phyloP scores from a whole-genome alignment of 73 alveolate species.

The Paramecium sonneborni region DNA sequence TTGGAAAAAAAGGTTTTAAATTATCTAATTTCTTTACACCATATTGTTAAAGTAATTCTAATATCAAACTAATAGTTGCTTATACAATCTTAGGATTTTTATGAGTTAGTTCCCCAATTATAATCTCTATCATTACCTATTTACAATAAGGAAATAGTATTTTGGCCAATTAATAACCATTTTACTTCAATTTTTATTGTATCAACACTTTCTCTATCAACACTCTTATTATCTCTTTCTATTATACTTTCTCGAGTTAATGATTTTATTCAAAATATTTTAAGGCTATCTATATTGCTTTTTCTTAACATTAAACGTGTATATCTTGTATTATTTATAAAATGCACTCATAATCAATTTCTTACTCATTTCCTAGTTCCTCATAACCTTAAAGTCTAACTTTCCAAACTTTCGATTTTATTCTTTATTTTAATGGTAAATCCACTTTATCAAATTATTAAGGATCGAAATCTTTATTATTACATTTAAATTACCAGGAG shows the following conservation, averaged over 20 bases:
- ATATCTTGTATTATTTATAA: background rate
- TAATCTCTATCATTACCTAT: background rate
- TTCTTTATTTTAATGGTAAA: background rate
- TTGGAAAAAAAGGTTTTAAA: conserved; percentile 22
- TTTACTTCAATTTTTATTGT: background rate
- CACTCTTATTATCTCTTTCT: background rate
- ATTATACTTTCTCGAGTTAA: background rate
- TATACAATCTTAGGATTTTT: conserved; percentile 26
- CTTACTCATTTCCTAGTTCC: background rate
- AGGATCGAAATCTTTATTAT: conserved; percentile 8
- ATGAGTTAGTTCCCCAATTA: background rate
- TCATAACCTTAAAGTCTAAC: background rate
- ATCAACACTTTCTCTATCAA: background rate
- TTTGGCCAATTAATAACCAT: background rate
- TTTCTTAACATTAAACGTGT: background rate
- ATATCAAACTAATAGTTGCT: background rate
- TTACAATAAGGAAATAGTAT: background rate
- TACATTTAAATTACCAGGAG: background rate
- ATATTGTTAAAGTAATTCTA: background rate
- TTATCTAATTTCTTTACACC: conserved; percentile 13
- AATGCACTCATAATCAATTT: background rate
- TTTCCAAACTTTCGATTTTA: conserved; percentile 5
- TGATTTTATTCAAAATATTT: background rate
- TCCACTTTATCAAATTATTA: background rate
- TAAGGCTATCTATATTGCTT: background rate